These are phyloP conservation scores for Tylopilus intermedius DNA, from an alignment of 768 basidiomycete species.

Conservation along the genomic window DNA sequence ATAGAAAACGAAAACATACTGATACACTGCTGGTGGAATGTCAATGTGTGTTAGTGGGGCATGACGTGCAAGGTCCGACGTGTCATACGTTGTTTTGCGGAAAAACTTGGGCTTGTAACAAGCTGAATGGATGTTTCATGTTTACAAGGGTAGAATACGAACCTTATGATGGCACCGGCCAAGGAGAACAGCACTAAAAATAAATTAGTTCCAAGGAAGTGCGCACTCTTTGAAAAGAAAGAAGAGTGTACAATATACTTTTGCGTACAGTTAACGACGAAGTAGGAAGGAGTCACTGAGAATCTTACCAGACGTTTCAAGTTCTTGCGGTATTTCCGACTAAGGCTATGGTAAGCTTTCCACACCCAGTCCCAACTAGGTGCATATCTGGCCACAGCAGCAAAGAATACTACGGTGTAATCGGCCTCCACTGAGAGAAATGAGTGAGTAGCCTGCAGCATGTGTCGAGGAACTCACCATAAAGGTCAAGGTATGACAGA, in stretches of 20 bases:
- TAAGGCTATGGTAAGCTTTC: constrained; percentile 81
- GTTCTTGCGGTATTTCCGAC: constrained; percentile 83
- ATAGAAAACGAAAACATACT: constrained; percentile 45
- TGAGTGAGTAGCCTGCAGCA: neutral
- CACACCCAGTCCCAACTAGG: constrained; percentile 90
- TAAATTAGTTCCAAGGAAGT: constrained; percentile 7
- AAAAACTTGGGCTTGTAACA: constrained; percentile 75
- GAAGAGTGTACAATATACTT: constrained; percentile 89
- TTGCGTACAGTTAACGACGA: constrained; percentile 10
- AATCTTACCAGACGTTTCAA: constrained; percentile 69
- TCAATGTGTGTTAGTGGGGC: constrained; percentile 87
- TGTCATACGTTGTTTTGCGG: constrained; percentile 72
- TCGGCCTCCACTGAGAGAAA: constrained; percentile 71
- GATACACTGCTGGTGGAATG: constrained; percentile 76
- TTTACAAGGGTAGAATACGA: constrained; percentile 1
- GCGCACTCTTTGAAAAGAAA: constrained; percentile 81
- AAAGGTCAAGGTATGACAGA: constrained; percentile 73
- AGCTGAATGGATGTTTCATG: neutral
- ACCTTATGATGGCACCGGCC: constrained; percentile 85
- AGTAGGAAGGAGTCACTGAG: neutral
- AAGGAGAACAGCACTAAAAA: constrained; percentile 78
- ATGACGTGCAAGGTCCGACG: constrained; percentile 70
- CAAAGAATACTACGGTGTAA: constrained; percentile 84
- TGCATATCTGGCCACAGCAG: constrained; percentile 67
- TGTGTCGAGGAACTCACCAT: constrained; percentile 45